Evolutionary conservation across 495 filamentous ascomycete species (phyloP), one percentile per base, ranked within the genome.

Genomic region (Aspergillus sclerotiicarbonarius): DNA sequence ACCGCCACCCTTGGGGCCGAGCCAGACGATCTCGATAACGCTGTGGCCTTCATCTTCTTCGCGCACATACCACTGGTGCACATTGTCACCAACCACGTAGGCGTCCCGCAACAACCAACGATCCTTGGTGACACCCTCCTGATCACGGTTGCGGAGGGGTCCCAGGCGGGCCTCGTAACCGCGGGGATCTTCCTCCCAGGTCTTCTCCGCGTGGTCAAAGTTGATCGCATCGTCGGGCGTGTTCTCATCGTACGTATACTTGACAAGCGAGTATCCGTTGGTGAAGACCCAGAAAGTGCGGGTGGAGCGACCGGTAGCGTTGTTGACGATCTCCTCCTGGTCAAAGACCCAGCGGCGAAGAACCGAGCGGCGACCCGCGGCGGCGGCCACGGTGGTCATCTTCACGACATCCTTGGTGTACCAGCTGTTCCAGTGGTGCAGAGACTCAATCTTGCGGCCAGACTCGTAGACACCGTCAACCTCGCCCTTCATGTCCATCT

Each of bases 351-450:
- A 88, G 20, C 86, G 79, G 65, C 84, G 83, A 25, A 88, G 73
- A 54, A 86, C 73, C 8, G 76, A 84, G 53, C 84, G 83, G 33
- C 82, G 82, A 16, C 84, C 85, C 19, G 84, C 86, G 3, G 83
- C 71, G 19, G 75, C 73, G 8, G 79, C 64, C 10, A 83, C 78
- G 21, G 76, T 73, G 45, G 80, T 80, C 83, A 87, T 87, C 61
- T 80, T 76, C 51, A 81, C 77, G 6, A 87, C 72, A 31, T 84
- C 78, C 68, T 78, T 78, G 56, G 66, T 71, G 53, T 76, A 77
- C 72, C 75, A 78, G 21, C 76, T 80, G 67, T 85, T 86, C 83
- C 84, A 87, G 69, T 88, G 84, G 66, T 89, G 86, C 49, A 89
- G 70, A 51, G 80, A 84, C 29, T 87, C 67, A 1, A 82, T 80